Conservation (phyloP, 345 rosid species). For the Chamaenerion angustifolium region DNA sequence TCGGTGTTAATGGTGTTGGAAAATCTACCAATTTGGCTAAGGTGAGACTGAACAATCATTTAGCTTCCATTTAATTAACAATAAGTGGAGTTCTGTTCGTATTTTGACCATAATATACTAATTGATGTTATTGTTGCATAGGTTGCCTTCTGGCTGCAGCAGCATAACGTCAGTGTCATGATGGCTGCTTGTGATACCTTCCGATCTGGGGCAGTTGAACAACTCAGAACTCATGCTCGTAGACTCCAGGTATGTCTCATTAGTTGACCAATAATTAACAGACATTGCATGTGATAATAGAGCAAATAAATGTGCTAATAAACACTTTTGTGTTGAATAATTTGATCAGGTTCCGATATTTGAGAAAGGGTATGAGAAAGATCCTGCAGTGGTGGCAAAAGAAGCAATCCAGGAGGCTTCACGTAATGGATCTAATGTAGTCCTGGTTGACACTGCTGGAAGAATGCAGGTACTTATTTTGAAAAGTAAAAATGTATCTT, state of each 20-base stretch:
- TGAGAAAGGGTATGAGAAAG: constrained; percentile 97
- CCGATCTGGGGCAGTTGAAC: constrained; percentile 99
- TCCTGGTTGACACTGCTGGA: constrained; percentile 99
- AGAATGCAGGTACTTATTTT: constrained; percentile 64
- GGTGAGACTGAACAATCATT: constrained; percentile 15
- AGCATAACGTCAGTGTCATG: constrained; percentile 85
- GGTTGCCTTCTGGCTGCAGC: constrained; percentile 97
- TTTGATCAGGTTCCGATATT: constrained; percentile 66
- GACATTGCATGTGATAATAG: too few species aligned
- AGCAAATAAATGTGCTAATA: neutral
- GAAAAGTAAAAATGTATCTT: too few species aligned
- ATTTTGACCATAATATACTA: too few species aligned
- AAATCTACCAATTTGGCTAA: constrained; percentile 95
- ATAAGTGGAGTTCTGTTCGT: too few species aligned
- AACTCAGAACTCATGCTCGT: constrained; percentile 91
- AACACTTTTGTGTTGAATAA: constrained; percentile 1
- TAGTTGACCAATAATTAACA: too few species aligned
- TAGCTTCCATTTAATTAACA: too few species aligned
- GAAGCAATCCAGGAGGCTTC: constrained; percentile 94
- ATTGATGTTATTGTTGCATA: constrained; percentile 12
- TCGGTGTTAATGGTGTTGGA: constrained; percentile 98
- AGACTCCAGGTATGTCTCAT: constrained; percentile 59
- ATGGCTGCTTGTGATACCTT: constrained; percentile 99
- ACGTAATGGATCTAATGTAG: constrained; percentile 79
- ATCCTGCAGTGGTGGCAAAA: constrained; percentile 95